Evolutionary conservation across 1,139 yeast species (phyloP), one percentile per base, ranked within the genome.

Genomic region (Arxiozyma slooffiae): DNA sequence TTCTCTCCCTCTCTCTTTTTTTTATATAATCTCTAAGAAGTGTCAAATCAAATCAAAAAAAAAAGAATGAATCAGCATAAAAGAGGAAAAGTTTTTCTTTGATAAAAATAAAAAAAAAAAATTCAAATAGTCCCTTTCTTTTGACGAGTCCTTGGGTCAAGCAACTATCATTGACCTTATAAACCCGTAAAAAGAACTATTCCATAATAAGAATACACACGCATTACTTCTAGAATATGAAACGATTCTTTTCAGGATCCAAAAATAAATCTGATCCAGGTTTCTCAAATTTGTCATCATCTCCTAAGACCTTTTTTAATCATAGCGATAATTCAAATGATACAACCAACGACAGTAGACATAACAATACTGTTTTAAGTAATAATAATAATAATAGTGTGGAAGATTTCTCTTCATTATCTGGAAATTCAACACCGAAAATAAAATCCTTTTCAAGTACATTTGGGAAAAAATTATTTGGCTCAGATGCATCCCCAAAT

Each of bases 161-260:
- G n/a, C n/a, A n/a, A n/a, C 26, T 5, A 23, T 23, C 26, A 23
- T 23, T 23, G 26, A 23, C n/a, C n/a, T n/a, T n/a, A n/a, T n/a
- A n/a, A n/a, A n/a, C n/a, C n/a, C n/a, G n/a, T n/a, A 16, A 14
- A 38, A n/a, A 38, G 26, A 37, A 16, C 17, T 22, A 36, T n/a
- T 20, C 40, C 8, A 14, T 34, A 9, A 21, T 6, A 21, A 17
- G n/a, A 20, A 23, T 16, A 17, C n/a, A 16, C n/a, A 22, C 26
- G 5, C 17, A 30, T 3, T 18, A 20, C 7, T 14, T 11, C n/a
- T 16, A 9, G 5, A 5, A 9, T 9, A 53, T 53, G 56, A 53
- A 53, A 41, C 40, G 54, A 38, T 21, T 53, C 22, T 47, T 53
- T 34, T 53, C 56, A 2, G 50, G 56, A 18, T 46, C 48, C 9